Evolutionary conservation across 805 yeast species (phyloP).

Genomic region (Yueomyces sp.): DNA sequence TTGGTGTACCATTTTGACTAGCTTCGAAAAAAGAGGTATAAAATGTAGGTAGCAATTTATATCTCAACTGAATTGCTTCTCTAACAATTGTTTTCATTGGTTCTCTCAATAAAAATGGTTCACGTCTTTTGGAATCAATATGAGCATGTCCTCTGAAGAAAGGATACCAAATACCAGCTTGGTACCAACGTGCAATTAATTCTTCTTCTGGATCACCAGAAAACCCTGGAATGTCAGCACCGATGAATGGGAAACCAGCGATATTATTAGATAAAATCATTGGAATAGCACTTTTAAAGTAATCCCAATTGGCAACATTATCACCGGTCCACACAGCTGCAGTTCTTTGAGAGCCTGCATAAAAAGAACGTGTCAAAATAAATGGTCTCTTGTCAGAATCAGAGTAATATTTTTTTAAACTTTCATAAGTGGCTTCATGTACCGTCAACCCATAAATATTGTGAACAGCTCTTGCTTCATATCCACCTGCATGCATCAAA

Average conservation of each 20-base stretch:
- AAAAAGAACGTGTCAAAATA: conserved; percentile 73
- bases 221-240: conserved; percentile 96
- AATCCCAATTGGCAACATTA: conserved; percentile 87
- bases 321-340: conserved; percentile 99
- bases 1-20: conserved; percentile 49
- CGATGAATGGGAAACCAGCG: conserved; percentile 83
- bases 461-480: conserved; percentile 89
- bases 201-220: conserved; percentile 82
- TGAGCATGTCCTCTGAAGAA: conserved; percentile 96
- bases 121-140: conserved; percentile 82
- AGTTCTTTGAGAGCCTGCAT: conserved; percentile 81
- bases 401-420: conserved; percentile 40
- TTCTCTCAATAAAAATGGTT: conserved; percentile 79
- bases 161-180: conserved; percentile 91
- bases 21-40: conserved; percentile 70
- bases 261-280: conserved; percentile 74
- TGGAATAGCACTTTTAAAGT: conserved; percentile 66
- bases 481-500: conserved; percentile 57
- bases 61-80: conserved; percentile 62
- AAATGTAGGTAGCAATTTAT: conserved; percentile 59
- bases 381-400: conserved; percentile 57
- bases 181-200: conserved; percentile 84
- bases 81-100: conserved; percentile 55
- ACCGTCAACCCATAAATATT: conserved; percentile 70
- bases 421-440: conserved; percentile 67